Percentiles rank a stretch among this genome's conserved stretches.
Evolutionary conservation across 2,329 filamentous ascomycete species (phyloP).

Genomic region (Dendrostoma leiphaemia): DNA sequence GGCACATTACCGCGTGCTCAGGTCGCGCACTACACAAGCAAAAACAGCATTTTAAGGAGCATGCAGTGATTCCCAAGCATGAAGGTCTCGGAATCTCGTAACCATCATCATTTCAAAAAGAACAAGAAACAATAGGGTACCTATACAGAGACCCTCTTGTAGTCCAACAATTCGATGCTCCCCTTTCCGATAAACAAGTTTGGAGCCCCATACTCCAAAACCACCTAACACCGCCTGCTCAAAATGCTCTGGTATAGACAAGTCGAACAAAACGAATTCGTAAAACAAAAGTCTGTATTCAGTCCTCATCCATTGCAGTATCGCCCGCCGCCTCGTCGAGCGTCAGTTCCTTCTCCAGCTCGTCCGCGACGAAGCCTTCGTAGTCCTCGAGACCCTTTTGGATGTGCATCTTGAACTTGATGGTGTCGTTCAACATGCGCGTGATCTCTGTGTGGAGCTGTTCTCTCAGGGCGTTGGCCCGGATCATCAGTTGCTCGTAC

Average conservation of each 20-base stretch:
- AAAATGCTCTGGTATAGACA: conserved; percentile 4
- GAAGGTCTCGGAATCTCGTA: neutral
- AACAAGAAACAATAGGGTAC: neutral
- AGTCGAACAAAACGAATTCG: neutral
- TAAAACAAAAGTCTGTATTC: conserved; percentile 19
- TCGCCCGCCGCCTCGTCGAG: conserved; percentile 57
- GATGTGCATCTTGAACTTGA: conserved; percentile 97
- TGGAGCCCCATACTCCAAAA: neutral
- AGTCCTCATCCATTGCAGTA: conserved; percentile 49
- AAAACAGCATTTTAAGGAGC: neutral
- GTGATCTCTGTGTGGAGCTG: conserved; percentile 98
- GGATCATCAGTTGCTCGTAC: conserved; percentile 88
- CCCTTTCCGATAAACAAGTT: neutral
- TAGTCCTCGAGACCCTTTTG: conserved; percentile 93
- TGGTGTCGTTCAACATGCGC: conserved; percentile 92
- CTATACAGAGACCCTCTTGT: neutral
- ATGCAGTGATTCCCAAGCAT: neutral
- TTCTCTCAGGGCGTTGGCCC: conserved; percentile 81
- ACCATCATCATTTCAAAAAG: neutral
- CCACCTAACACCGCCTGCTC: conserved; percentile 8
- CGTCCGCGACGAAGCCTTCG: conserved; percentile 88
- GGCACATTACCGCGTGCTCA: neutral
- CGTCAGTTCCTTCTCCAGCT: conserved; percentile 83
- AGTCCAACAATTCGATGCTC: neutral
- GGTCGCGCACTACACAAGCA: neutral